Evolutionary conservation across 1,284 basidiomycete species (phyloP).

Genomic region (Sphagnurus paluster): DNA sequence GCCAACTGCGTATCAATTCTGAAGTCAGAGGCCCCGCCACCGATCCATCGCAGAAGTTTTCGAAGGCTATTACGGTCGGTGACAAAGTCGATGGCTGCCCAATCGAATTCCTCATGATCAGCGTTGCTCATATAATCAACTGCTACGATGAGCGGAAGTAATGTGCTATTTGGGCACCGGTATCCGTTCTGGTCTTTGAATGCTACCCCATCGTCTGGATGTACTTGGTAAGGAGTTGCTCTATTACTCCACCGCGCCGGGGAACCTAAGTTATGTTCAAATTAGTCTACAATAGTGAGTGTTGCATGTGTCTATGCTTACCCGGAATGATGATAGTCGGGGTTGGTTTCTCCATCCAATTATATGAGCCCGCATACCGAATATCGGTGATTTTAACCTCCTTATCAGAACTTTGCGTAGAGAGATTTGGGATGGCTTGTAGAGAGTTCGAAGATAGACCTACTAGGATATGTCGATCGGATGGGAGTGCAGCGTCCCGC

Average conservation of each 20-base stretch:
- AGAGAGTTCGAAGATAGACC: constrained; percentile 28
- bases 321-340: constrained; percentile 62
- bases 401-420: constrained; percentile 18
- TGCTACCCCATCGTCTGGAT: constrained; percentile 43
- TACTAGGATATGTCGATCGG: constrained; percentile 34
- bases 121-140: constrained; percentile 41
- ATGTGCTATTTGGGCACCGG: constrained; percentile 37
- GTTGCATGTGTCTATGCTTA: constrained; percentile 18
- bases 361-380: constrained; percentile 54
- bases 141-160: constrained; percentile 51
- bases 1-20: constrained; percentile 58
- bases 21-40: constrained; percentile 40
- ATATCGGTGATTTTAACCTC: constrained; percentile 37
- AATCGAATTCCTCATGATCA: constrained; percentile 41
- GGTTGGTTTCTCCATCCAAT: constrained; percentile 43
- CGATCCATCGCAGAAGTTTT: constrained; percentile 55
- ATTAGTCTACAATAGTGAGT: neutral
- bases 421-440: constrained; percentile 25
- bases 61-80: constrained; percentile 59
- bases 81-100: constrained; percentile 51
- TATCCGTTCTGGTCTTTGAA: constrained; percentile 54
- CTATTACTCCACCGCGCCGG: constrained; percentile 51
- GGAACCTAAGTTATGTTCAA: constrained; percentile 37
- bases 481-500: constrained; percentile 17
- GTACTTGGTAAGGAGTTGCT: constrained; percentile 44